Evolutionary conservation across 768 basidiomycete species (phyloP).

Genomic region (Heimioporus sp.): DNA sequence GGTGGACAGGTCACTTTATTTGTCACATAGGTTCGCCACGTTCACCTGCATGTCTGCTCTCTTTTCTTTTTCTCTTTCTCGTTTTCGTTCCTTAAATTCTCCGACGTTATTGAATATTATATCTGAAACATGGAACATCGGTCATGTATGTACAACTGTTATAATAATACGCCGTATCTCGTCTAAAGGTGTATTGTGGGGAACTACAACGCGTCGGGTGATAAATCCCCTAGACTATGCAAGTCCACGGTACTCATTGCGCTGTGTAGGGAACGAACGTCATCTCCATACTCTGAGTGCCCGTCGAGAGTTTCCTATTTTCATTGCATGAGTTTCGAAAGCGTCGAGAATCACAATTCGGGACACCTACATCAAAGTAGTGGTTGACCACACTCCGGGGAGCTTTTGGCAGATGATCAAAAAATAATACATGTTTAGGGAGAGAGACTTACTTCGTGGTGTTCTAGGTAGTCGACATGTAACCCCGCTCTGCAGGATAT

Average conservation of each 20-base stretch:
- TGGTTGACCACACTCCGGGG: slow-evolving; percentile 84
- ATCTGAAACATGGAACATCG: slow-evolving; percentile 12
- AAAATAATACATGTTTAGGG: not conserved
- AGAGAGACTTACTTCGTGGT: slow-evolving; percentile 70
- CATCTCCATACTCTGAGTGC: slow-evolving; percentile 73
- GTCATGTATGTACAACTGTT: too few species aligned
- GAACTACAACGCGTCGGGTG: slow-evolving; percentile 67
- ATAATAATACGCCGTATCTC: not conserved
- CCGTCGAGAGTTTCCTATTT: slow-evolving; percentile 77
- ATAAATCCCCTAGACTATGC: slow-evolving; percentile 64
- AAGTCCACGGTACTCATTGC: slow-evolving; percentile 55
- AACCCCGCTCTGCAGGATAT: slow-evolving; percentile 87
- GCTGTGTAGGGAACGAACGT: slow-evolving; percentile 60
- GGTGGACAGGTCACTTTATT: slow-evolving; percentile 81
- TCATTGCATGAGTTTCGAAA: slow-evolving; percentile 1
- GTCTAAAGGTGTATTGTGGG: not conserved
- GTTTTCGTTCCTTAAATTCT: slow-evolving; percentile 13
- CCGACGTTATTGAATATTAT: slow-evolving; percentile 18
- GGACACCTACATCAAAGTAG: slow-evolving; percentile 83
- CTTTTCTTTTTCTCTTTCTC: slow-evolving; percentile 5
- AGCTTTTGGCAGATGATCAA: slow-evolving; percentile 43
- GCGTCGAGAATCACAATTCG: not conserved
- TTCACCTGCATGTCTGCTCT: too few species aligned
- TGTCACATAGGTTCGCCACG: slow-evolving; percentile 54
- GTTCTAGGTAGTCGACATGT: slow-evolving; percentile 91